Evolutionary conservation across 176 grass and related monocot species (phyloP).

Genomic region (Zoysia pacifica): DNA sequence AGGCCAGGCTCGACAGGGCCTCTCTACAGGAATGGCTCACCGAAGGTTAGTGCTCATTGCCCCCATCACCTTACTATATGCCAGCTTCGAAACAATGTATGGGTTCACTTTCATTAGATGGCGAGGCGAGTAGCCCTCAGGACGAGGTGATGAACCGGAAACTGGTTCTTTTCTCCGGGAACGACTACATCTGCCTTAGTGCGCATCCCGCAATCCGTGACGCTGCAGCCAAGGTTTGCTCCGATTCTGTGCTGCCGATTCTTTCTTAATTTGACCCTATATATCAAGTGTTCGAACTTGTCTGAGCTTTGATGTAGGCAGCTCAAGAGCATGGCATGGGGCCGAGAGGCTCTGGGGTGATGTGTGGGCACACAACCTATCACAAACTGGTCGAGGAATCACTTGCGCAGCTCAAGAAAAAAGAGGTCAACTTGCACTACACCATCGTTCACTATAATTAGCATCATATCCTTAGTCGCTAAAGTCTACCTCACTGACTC

Average conservation of each 20-base stretch:
- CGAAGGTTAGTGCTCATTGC: conserved; percentile 36
- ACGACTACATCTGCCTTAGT: conserved; percentile 84
- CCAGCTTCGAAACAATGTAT: background rate
- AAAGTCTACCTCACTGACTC: background rate
- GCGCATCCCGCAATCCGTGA: conserved; percentile 69
- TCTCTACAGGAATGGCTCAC: conserved; percentile 67
- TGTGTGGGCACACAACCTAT: conserved; percentile 75
- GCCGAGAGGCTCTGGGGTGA: conserved; percentile 74
- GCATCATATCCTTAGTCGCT: background rate
- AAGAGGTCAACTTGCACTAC: conserved; percentile 34
- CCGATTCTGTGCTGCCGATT: background rate
- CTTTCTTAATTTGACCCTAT: too few species aligned
- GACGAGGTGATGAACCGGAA: conserved; percentile 37
- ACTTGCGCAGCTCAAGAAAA: conserved; percentile 67
- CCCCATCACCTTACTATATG: too few species aligned
- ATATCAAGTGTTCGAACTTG: background rate
- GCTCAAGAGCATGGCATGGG: conserved; percentile 77
- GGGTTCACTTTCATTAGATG: conserved; percentile 45
- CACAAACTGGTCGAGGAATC: conserved; percentile 69
- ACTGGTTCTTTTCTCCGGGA: conserved; percentile 80
- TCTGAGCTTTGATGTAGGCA: conserved; percentile 47
- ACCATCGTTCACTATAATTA: background rate
- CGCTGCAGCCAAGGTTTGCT: conserved; percentile 59
- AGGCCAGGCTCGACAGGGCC: conserved; percentile 49
- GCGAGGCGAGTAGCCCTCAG: conserved; percentile 30